These are phyloP conservation scores for Taxillus chinensis DNA, from an alignment of 164 flowering plant species.

Conservation along the genomic window DNA sequence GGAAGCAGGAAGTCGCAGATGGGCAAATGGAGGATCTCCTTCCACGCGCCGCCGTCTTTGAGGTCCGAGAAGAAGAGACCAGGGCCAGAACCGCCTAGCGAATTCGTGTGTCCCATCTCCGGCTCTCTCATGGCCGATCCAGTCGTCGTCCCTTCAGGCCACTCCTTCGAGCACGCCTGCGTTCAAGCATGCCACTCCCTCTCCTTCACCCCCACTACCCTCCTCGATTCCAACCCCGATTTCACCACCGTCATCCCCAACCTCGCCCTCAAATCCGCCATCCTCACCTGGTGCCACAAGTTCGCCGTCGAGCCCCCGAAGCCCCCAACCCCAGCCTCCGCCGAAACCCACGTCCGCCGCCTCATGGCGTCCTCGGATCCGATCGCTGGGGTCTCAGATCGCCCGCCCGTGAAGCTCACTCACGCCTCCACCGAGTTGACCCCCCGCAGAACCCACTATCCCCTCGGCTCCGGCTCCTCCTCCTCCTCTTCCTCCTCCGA, in stretches of 20 bases:
- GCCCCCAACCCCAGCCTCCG: conserved; percentile 17
- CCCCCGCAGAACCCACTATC: conserved; percentile 11
- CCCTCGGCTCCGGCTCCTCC: conserved; percentile 13
- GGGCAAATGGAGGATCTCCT: conserved; percentile 21
- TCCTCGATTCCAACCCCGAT: conserved; percentile 21
- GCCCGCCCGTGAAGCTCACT: conserved; percentile 3
- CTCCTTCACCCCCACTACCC: conserved; percentile 13
- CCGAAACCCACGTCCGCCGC: conserved; percentile 18
- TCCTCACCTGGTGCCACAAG: conserved; percentile 22
- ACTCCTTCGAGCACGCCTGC: conserved; percentile 28
- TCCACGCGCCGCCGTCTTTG: conserved; percentile 9
- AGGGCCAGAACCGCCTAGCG: conserved; percentile 11
- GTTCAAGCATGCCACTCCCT: conserved; percentile 21
- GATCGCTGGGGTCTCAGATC: conserved; percentile 10
- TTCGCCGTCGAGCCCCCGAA: conserved; percentile 11
- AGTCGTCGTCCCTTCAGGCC: conserved; percentile 38
- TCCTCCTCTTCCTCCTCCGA: conserved; percentile 2
- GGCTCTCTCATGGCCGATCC: conserved; percentile 38
- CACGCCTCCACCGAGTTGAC: conserved; percentile 18
- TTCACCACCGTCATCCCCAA: conserved; percentile 37
- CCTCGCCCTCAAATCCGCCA: conserved; percentile 34
- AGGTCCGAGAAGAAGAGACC: background rate
- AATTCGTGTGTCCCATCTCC: conserved; percentile 30
- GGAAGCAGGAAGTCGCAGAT: background rate
- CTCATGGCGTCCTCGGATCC: conserved; percentile 6